phyloP scores from a whole-genome alignment of 371 early-diverging fungal species.

The Gilbertella persicaria region DNA sequence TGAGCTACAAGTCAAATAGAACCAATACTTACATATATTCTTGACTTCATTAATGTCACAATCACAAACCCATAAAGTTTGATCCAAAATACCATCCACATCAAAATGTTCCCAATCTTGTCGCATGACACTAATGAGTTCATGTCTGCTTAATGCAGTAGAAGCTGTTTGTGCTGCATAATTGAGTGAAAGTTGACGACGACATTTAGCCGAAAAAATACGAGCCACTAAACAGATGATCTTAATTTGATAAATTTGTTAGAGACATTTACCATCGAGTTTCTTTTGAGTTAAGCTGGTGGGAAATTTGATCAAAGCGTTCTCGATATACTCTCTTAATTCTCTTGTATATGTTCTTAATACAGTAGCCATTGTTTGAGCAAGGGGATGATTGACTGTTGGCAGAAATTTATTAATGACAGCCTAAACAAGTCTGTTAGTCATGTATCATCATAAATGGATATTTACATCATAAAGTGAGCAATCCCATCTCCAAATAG shows the following conservation, averaged over 20 bases:
- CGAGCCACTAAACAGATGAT: slow-evolving; percentile 39
- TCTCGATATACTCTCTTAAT: slow-evolving; percentile 33
- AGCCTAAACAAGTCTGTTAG: slow-evolving; percentile 20
- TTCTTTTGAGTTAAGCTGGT: slow-evolving; percentile 34
- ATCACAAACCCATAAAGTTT: slow-evolving; percentile 57
- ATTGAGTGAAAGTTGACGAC: slow-evolving; percentile 56
- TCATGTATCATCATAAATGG: neutral
- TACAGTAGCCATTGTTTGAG: slow-evolving; percentile 29
- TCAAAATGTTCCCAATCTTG: slow-evolving; percentile 56
- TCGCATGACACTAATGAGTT: slow-evolving; percentile 36
- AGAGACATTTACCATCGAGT: slow-evolving; percentile 27
- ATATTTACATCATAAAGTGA: slow-evolving; percentile 52
- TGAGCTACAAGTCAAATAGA: neutral
- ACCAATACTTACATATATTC: slow-evolving; percentile 30
- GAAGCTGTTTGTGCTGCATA: slow-evolving; percentile 52
- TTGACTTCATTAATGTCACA: slow-evolving; percentile 43
- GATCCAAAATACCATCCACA: slow-evolving; percentile 49
- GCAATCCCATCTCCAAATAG: slow-evolving; percentile 59
- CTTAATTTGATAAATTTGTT: neutral
- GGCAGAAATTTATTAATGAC: slow-evolving; percentile 45
- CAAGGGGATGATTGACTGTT: slow-evolving; percentile 31
- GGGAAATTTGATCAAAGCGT: slow-evolving; percentile 31
- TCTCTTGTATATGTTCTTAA: slow-evolving; percentile 48
- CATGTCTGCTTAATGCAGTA: slow-evolving; percentile 33
- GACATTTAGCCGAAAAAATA: slow-evolving; percentile 53